phyloP scores from a whole-genome alignment of 495 filamentous ascomycete species.

The Talaromyces ruber region DNA sequence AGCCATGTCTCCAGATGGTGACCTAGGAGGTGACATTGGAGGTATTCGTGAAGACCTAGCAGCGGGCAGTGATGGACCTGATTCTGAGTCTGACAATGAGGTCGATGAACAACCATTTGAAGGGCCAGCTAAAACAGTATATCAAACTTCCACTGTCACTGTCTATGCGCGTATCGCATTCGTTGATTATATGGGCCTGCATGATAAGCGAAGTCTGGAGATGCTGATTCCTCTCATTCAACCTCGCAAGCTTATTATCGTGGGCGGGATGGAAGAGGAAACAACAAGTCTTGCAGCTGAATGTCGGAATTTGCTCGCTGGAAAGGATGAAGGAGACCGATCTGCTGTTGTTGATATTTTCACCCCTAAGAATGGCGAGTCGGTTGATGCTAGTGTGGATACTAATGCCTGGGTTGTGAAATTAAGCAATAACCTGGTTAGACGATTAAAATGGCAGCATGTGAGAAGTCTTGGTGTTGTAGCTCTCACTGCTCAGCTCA shows the following conservation, averaged over 20 bases:
- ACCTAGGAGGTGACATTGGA: constrained; percentile 32
- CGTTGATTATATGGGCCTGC: constrained; percentile 86
- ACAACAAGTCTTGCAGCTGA: constrained; percentile 69
- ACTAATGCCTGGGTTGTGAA: constrained; percentile 97
- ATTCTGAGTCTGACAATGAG: constrained; percentile 38
- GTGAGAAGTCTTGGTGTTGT: constrained; percentile 84
- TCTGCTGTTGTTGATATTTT: constrained; percentile 50
- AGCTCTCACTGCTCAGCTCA: constrained; percentile 64
- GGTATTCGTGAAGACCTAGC: constrained; percentile 28
- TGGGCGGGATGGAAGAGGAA: constrained; percentile 70
- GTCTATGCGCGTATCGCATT: constrained; percentile 71
- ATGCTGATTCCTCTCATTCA: constrained; percentile 94
- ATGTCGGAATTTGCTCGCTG: constrained; percentile 66
- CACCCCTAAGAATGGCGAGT: constrained; percentile 61
- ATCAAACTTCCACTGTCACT: constrained; percentile 48
- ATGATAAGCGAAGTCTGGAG: constrained; percentile 84
- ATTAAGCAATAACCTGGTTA: constrained; percentile 72
- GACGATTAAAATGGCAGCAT: constrained; percentile 87
- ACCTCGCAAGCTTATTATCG: constrained; percentile 84
- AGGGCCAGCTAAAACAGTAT: constrained; percentile 67
- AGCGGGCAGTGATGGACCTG: constrained; percentile 35
- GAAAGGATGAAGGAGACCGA: constrained; percentile 32
- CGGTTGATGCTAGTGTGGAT: constrained; percentile 86
- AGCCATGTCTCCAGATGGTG: constrained; percentile 27
- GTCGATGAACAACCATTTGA: constrained; percentile 39